A percentile compares a stretch with the other conserved stretches of the same genome.
phyloP scores from a whole-genome alignment of 805 yeast genomes.

The Tetrapisispora pingtungensis region DNA sequence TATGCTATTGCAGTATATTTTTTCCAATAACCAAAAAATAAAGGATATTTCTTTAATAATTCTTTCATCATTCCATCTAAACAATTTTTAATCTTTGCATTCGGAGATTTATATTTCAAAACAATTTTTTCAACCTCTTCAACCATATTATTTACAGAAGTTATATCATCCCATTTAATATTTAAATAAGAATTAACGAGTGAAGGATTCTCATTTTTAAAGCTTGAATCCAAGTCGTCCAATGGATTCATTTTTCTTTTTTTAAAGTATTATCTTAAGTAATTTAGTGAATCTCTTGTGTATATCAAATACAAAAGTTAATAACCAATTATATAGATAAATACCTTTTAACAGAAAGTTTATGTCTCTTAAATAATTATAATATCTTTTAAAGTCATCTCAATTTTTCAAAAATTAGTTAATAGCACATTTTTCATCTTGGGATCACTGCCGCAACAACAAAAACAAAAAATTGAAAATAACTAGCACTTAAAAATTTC shows the following conservation, averaged over 20 bases:
- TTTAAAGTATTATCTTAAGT: not conserved
- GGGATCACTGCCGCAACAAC: no score
- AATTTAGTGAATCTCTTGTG: no score
- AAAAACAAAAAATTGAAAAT: no score
- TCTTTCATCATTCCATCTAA: slow-evolving; percentile 32
- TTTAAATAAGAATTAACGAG: slow-evolving; percentile 15
- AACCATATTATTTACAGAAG: slow-evolving; percentile 34
- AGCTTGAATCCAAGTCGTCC: slow-evolving; percentile 17
- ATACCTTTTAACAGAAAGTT: no score
- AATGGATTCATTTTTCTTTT: slow-evolving; percentile 6
- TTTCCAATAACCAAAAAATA: slow-evolving; percentile 55
- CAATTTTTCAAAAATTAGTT: no score
- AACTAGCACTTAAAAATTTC: no score
- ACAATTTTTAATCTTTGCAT: slow-evolving; percentile 21
- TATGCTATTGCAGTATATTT: slow-evolving; percentile 45
- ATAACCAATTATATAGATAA: no score
- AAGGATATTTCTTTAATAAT: slow-evolving; percentile 47
- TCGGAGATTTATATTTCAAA: slow-evolving; percentile 28
- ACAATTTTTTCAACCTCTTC: slow-evolving; percentile 26
- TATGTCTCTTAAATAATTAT: no score
- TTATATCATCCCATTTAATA: slow-evolving; percentile 28
- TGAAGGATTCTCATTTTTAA: slow-evolving; percentile 20
- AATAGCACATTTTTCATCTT: no score
- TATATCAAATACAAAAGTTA: no score
- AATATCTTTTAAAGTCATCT: no score